Conservation (phyloP, 208 protist genomes). For the Leishmania guyanensis region DNA sequence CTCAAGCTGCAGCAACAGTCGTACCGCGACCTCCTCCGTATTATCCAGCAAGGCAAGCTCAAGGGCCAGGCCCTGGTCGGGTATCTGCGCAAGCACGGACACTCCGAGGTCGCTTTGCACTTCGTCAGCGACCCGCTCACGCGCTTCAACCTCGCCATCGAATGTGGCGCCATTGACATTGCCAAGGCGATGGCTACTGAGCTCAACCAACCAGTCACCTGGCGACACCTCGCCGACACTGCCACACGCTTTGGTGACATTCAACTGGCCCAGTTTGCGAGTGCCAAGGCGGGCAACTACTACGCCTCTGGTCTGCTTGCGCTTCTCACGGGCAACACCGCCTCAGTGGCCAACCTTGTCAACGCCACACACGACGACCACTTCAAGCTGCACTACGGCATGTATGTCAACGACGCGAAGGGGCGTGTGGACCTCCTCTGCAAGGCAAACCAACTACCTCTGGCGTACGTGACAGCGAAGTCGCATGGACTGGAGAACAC, state of each 20-base stretch:
- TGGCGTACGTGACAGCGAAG: conserved; percentile 27
- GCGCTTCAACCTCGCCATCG: conserved; percentile 98
- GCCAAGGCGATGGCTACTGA: conserved; percentile 88
- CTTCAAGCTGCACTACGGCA: conserved; percentile 92
- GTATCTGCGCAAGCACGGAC: conserved; percentile 98
- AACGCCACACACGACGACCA: conserved; percentile 89
- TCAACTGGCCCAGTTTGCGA: conserved; percentile 95
- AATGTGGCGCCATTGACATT: conserved; percentile 97
- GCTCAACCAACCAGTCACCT: conserved; percentile 92
- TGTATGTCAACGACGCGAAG: conserved; percentile 92
- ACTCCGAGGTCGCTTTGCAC: conserved; percentile 97
- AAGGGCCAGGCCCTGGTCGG: conserved; percentile 97
- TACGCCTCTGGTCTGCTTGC: conserved; percentile 95
- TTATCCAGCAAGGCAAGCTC: conserved; percentile 93
- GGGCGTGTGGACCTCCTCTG: conserved; percentile 87
- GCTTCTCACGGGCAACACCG: conserved; percentile 96
- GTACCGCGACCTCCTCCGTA: conserved; percentile 94
- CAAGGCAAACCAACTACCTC: conserved; percentile 66
- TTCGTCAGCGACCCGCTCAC: conserved; percentile 97
- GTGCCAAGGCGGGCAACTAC: conserved; percentile 94
- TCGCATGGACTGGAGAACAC: conserved; percentile 91
- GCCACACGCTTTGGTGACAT: conserved; percentile 96
- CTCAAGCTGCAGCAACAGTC: conserved; percentile 92
- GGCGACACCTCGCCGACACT: conserved; percentile 92
- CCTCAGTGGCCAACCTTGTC: conserved; percentile 93